Percentiles rank a stretch among this genome's conserved stretches.
These are phyloP conservation scores for Jimgerdemannia lactiflua DNA, from an alignment of 192 early-diverging fungal genomes.

Conservation along the genomic window DNA sequence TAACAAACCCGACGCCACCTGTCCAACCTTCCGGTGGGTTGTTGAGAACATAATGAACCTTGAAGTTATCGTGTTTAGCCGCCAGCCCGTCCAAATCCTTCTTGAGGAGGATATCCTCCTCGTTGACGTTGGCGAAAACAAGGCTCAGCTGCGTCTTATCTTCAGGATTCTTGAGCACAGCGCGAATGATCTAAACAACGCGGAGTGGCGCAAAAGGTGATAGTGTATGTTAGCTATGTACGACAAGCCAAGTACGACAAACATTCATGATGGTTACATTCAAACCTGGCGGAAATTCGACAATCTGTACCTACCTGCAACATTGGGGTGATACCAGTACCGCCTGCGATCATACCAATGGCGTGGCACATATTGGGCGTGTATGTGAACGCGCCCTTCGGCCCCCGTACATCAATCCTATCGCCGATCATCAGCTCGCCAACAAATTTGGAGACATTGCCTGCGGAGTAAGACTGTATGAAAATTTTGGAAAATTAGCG, in stretches of 20 bases:
- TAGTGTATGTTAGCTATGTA: background rate
- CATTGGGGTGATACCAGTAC: conserved; percentile 98
- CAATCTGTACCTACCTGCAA: conserved; percentile 47
- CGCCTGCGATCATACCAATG: conserved; percentile 94
- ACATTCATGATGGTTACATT: background rate
- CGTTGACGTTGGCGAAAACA: conserved; percentile 90
- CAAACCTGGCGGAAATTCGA: background rate
- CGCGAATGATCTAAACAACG: conserved; percentile 69
- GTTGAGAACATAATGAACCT: conserved; percentile 83
- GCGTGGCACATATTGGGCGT: conserved; percentile 71
- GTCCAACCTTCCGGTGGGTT: conserved; percentile 76
- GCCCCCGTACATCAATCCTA: conserved; percentile 73
- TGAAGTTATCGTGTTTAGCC: conserved; percentile 67
- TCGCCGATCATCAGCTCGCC: conserved; percentile 70
- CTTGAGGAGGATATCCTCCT: conserved; percentile 85
- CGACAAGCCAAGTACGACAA: background rate
- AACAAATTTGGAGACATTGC: conserved; percentile 78
- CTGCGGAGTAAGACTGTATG: conserved; percentile 70
- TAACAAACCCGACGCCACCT: conserved; percentile 85
- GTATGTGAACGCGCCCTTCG: conserved; percentile 89
- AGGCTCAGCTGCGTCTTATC: conserved; percentile 86
- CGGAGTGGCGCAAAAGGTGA: background rate
- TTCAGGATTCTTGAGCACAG: conserved; percentile 77
- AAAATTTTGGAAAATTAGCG: background rate
- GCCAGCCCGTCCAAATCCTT: conserved; percentile 80